Percentiles rank a stretch among this genome's conserved stretches.
Evolutionary conservation across 192 early-diverging fungal species (phyloP).

Genomic region (Thamnidium elegans): DNA sequence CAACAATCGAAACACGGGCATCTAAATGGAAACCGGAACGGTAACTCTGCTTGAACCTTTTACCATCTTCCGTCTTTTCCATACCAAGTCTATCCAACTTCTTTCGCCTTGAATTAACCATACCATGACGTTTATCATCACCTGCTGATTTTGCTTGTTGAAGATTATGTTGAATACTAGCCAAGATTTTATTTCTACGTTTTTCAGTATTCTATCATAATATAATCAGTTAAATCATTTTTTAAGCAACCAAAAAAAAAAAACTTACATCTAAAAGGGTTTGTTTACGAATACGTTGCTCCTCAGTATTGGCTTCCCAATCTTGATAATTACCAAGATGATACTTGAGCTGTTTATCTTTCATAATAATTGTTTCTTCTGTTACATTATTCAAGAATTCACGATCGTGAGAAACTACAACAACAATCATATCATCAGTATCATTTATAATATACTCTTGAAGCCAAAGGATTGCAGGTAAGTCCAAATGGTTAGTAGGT

Average conservation of each 20-base stretch:
- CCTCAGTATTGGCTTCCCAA: slow-evolving; percentile 71
- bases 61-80: slow-evolving; percentile 65
- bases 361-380: slow-evolving; percentile 73
- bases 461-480: slow-evolving; percentile 89
- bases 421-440: slow-evolving; percentile 57
- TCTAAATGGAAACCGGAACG: slow-evolving; percentile 52
- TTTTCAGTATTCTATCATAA: slow-evolving; percentile 54
- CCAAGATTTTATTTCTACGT: slow-evolving; percentile 68
- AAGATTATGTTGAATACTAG: slow-evolving; percentile 77
- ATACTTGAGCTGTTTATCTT: slow-evolving; percentile 70
- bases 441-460: slow-evolving; percentile 69
- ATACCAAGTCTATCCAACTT: slow-evolving; percentile 67
- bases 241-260: background rate
- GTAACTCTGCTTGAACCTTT: slow-evolving; percentile 65
- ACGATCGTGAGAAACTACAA: slow-evolving; percentile 90
- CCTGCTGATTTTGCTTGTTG: slow-evolving; percentile 71
- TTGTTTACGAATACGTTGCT: slow-evolving; percentile 67
- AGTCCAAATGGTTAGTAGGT: slow-evolving; percentile 88
- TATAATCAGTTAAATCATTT: no score
- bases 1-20: slow-evolving; percentile 50
- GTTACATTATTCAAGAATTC: slow-evolving; percentile 79
- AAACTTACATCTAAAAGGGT: slow-evolving; percentile 46
- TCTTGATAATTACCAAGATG: slow-evolving; percentile 86
- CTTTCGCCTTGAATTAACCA: slow-evolving; percentile 77
- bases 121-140: slow-evolving; percentile 79